Evolutionary conservation across 1,284 basidiomycete species (phyloP).

Genomic region (Trametes polyzona): DNA sequence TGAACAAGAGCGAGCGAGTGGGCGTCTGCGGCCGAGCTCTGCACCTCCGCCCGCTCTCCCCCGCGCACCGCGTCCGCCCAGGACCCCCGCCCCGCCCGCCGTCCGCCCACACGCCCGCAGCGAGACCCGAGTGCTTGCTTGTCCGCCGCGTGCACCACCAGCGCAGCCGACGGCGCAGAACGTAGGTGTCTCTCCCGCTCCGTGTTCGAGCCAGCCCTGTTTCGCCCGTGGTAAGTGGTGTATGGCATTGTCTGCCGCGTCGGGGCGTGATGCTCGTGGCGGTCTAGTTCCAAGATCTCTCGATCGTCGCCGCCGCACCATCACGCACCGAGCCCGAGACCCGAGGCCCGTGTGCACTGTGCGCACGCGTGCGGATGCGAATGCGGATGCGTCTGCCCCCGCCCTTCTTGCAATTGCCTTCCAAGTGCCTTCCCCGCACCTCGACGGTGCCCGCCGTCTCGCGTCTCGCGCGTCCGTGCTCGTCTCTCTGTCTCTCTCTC

Average conservation of each 20-base stretch:
- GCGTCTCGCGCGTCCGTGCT: neutral
- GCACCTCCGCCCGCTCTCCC: neutral
- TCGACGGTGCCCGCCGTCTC: neutral
- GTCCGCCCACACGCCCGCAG: neutral
- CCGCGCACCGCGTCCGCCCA: neutral
- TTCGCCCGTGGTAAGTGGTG: too few species aligned
- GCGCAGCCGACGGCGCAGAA: too few species aligned
- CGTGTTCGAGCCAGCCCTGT: too few species aligned
- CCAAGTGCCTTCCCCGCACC: slow-evolving; percentile 3
- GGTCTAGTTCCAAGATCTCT: slow-evolving; percentile 22
- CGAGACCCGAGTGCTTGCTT: too few species aligned
- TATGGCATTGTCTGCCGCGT: slow-evolving; percentile 5
- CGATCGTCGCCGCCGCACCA: slow-evolving; percentile 20
- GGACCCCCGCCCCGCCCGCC: neutral
- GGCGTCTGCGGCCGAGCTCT: neutral
- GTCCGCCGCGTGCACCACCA: too few species aligned
- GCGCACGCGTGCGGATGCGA: too few species aligned
- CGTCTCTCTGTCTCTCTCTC: too few species aligned
- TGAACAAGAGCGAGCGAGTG: neutral
- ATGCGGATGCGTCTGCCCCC: slow-evolving; percentile 6
- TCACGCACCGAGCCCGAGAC: too few species aligned
- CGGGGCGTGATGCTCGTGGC: slow-evolving; percentile 20
- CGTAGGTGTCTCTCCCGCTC: slow-evolving; percentile 10
- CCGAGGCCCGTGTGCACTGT: too few species aligned
- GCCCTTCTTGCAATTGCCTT: slow-evolving; percentile 1